Base-by-base conservation (phyloP, 1,284 basidiomycete genomes). In the Cryptococcus sp. region DNA sequence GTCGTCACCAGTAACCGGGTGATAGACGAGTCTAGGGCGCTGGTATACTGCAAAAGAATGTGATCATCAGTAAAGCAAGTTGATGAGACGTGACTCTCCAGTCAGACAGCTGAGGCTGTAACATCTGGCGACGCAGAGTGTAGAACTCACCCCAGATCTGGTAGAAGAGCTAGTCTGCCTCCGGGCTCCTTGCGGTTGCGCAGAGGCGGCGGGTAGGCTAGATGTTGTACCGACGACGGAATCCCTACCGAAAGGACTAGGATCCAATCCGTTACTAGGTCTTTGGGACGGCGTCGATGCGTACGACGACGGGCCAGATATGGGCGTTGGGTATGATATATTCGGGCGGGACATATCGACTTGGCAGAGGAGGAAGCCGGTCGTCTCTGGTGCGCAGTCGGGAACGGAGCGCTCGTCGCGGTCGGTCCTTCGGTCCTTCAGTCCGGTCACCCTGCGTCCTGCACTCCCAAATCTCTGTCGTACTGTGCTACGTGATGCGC, bases 1-100 rank as follows among this genome's bases (percentile, higher is more conserved):
- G 97, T 98, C 20, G 93, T 89, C 2, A 99, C 93, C 15, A 99
- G 84, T 20, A 99, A 84, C 53, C 92, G 86, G 15, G 95, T 98
- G 30, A 98, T 93, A 41, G 91, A 88, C 46, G 91, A 90, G 77
- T 97, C 94, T 2, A 77, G 59, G 1, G 61, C 61, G 27, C 50
- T 59, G 8, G 54, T 58, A 23, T 59, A 62, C 48, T 62, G n/a
- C 15, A 3, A 10, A n/a, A 13, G 23, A 6, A n/a, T n/a, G 27
- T 10, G 27, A 30, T 30, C 27, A 30, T 30, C 27, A 30, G 27
- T 30, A 30, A 10, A 10, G 10, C 5, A 4, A 5, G 5, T 4
- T 5, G 10, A 30, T 30, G 5, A 30, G 27, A 5, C 27, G 10
- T 30, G 27, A 30, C 10, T 10, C 27, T 10, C 10, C 27, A 10